Base-by-base conservation (phyloP, 2,329 filamentous ascomycete species). In the Emmonsiellopsis sp. region DNA sequence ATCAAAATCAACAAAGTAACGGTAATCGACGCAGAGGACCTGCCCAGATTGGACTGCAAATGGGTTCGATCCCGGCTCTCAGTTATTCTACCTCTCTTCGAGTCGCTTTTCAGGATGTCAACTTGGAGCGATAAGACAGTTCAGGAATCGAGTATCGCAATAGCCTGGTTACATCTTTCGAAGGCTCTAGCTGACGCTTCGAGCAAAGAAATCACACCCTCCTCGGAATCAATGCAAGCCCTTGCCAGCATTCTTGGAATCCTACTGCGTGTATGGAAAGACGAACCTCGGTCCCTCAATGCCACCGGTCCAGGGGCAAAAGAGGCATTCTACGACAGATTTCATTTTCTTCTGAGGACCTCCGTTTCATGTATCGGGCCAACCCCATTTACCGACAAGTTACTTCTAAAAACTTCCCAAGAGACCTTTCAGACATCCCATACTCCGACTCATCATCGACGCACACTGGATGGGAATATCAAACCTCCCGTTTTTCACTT, bases 171-270 rank as follows among this genome's bases (percentile, higher is more conserved):
- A 53, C 79, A 78, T 50, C 83, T 89, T 49, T 73, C 78, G 51
- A 80, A 81, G 54, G 72, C 74, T 13, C 64, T 92, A n/a, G 77
- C 80, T 7, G 76, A 81, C 49, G 76, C 79, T 1, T 78, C 79
- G 15, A 87, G 81, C 58, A 95, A 95, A 69, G 93, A 98, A 69
- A 86, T 98, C 61, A 95, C 92, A 62, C 84, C 91, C 6, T 90
- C 89, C 0, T 80, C 80, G 10, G 92, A 97, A 57, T 88, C 90
- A 1, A 87, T 88, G 63, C 80, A 83, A 56, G 92, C 91, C 55
- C 79, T 95, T 57, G 85, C 87, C 20, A 78, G 82, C 42, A 77
- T 90, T 20, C 78, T 92, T 49, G 82, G 82, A 42, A 70, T 90
- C 20, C 72, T 95, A 6, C 79, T 82, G 48, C 81, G 79, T 30